These are phyloP conservation scores for Isatis lusitanica DNA, from an alignment of 441 rosid genomes.

Conservation along the genomic window DNA sequence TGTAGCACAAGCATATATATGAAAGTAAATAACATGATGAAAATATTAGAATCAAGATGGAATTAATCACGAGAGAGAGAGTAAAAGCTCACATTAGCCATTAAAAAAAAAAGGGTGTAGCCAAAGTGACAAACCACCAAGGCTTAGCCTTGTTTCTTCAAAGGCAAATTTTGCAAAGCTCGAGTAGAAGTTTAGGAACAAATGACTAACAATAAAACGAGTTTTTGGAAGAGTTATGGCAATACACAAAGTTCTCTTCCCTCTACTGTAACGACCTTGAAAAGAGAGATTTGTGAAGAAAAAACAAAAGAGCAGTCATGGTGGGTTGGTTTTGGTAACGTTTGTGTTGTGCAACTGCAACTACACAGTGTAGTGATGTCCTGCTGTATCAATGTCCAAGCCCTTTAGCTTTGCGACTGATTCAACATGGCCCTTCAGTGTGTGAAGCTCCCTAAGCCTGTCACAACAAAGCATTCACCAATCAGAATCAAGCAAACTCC, in stretches of 20 bases:
- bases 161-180: constrained; percentile 31
- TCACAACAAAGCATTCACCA: constrained; percentile 11
- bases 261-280: constrained; percentile 34
- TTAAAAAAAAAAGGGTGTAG: constrained; percentile 14
- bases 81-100: constrained; percentile 27
- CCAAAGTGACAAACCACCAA: constrained; percentile 33
- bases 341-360: constrained; percentile 22
- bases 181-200: constrained; percentile 28
- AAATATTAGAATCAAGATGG: not conserved
- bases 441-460: constrained; percentile 92
- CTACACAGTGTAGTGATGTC: constrained; percentile 91
- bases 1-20: not conserved
- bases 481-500: constrained; percentile 2
- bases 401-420: constrained; percentile 97
- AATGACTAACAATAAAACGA: constrained; percentile 27
- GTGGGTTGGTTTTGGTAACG: constrained; percentile 22
- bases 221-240: constrained; percentile 41
- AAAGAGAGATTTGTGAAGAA: constrained; percentile 25
- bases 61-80: constrained; percentile 9
- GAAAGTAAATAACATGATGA: not conserved
- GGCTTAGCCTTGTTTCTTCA: constrained; percentile 34
- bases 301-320: constrained; percentile 26
- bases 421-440: constrained; percentile 93
- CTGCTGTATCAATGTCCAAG: constrained; percentile 86
- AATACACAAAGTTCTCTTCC: constrained; percentile 41